These are phyloP conservation scores for Lepiota venenata DNA, from an alignment of 768 basidiomycete species.

Conservation along the genomic window DNA sequence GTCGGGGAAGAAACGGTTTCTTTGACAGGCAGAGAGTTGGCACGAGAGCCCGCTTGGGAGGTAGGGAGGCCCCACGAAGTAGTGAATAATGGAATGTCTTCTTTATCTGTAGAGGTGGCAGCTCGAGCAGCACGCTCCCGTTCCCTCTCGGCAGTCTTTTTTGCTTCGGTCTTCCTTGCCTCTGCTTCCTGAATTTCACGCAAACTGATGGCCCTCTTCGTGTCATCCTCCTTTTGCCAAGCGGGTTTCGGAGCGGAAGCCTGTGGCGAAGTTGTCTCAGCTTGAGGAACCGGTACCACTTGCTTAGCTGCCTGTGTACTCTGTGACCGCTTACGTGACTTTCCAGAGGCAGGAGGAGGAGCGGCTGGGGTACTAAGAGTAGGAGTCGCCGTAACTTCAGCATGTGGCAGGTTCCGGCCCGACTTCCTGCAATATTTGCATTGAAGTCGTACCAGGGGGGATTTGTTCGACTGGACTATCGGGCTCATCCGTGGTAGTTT, in stretches of 20 bases:
- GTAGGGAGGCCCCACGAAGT: slow-evolving; percentile 86
- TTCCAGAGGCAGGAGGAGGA: slow-evolving; percentile 10
- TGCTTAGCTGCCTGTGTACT: slow-evolving; percentile 3
- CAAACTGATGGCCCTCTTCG: slow-evolving; percentile 67
- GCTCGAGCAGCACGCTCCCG: slow-evolving; percentile 58
- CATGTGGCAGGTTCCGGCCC: slow-evolving; percentile 5
- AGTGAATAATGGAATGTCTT: slow-evolving; percentile 60
- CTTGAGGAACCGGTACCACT: slow-evolving; percentile 5
- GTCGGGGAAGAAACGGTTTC: slow-evolving; percentile 34
- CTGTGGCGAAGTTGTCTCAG: slow-evolving; percentile 14
- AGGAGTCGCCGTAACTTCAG: slow-evolving; percentile 2
- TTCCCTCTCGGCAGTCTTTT: slow-evolving; percentile 73
- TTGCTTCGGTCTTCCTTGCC: slow-evolving; percentile 71
- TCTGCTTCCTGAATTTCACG: slow-evolving; percentile 97
- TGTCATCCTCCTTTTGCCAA: slow-evolving; percentile 71
- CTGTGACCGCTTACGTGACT: slow-evolving; percentile 9
- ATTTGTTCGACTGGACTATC: slow-evolving; percentile 15
- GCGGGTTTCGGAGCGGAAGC: slow-evolving; percentile 42
- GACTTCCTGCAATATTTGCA: slow-evolving; percentile 12
- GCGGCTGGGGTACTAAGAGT: slow-evolving; percentile 1
- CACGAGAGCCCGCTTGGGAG: slow-evolving; percentile 69
- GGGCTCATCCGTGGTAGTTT: not conserved
- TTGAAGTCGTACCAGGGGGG: slow-evolving; percentile 11
- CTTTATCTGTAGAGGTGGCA: slow-evolving; percentile 36
- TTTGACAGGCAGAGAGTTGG: slow-evolving; percentile 30